phyloP scores from a whole-genome alignment of 371 early-diverging fungal genomes.

The Mortierella sp. region DNA sequence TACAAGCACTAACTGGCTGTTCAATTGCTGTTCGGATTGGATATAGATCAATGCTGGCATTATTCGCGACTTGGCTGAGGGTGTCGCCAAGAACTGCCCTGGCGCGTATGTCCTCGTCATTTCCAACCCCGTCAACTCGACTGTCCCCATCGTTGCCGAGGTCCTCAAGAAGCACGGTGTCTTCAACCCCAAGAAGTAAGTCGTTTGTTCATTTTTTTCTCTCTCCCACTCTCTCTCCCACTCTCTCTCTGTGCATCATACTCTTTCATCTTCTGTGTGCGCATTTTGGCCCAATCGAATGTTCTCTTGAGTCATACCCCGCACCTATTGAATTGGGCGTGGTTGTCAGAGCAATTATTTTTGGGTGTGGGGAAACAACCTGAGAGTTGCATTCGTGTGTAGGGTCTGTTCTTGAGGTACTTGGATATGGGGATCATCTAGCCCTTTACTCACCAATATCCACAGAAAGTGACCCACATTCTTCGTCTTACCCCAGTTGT shows the following conservation, averaged over 20 bases:
- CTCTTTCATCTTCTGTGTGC: too few relatives aligned
- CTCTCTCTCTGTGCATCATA: neutral
- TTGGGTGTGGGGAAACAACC: conserved; percentile 1
- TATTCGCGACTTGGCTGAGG: conserved; percentile 82
- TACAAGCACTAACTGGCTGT: neutral
- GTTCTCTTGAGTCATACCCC: conserved; percentile 14
- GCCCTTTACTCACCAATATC: neutral
- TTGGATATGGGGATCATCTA: neutral
- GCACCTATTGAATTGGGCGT: neutral
- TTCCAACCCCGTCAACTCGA: conserved; percentile 93
- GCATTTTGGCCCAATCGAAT: conserved; percentile 6
- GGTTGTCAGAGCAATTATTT: conserved; percentile 9
- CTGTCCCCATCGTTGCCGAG: conserved; percentile 88
- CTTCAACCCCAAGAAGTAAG: conserved; percentile 89
- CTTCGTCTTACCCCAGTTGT: neutral
- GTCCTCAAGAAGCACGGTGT: conserved; percentile 87
- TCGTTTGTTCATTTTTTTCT: neutral
- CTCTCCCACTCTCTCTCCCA: neutral
- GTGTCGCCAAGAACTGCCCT: conserved; percentile 83
- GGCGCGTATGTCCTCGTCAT: conserved; percentile 85
- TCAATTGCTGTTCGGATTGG: neutral
- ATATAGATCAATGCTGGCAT: conserved; percentile 86
- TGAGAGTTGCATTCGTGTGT: too few relatives aligned
- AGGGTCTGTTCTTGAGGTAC: neutral
- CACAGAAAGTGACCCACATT: conserved; percentile 1